Percentiles rank a stretch among this genome's conserved stretches.
Evolutionary conservation across 2,329 filamentous ascomycete genomes (phyloP).

Genomic region (Monilinia aucupariae): DNA sequence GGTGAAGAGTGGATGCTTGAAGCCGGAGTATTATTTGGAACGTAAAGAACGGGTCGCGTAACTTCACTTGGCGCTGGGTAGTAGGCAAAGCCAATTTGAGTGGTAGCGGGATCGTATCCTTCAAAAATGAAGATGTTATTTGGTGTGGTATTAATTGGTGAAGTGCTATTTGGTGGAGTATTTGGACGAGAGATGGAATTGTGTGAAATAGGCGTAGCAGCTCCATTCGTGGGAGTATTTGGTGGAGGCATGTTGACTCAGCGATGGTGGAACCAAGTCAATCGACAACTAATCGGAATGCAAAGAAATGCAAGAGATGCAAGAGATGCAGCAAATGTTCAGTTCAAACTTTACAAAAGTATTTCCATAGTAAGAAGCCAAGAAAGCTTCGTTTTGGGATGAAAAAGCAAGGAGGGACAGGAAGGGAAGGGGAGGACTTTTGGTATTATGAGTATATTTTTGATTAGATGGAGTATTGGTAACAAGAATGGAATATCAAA

Average conservation of each 20-base stretch:
- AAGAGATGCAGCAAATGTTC: too few relatives aligned
- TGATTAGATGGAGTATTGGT: background rate
- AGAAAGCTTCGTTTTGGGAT: background rate
- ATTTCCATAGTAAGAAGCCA: background rate
- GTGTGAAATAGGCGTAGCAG: conserved; percentile 4
- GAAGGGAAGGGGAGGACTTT: too few relatives aligned
- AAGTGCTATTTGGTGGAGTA: background rate
- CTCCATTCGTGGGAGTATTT: conserved; percentile 17
- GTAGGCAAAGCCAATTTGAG: conserved; percentile 12
- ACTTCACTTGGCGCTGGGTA: background rate
- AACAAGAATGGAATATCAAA: background rate
- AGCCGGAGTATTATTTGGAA: conserved; percentile 11
- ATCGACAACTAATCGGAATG: background rate
- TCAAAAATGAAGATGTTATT: conserved; percentile 8
- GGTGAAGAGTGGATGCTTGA: conserved; percentile 11
- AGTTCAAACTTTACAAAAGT: background rate
- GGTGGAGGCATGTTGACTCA: conserved; percentile 21
- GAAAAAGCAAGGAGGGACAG: too few relatives aligned
- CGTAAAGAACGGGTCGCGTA: background rate
- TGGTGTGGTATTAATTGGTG: background rate
- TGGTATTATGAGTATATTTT: too few relatives aligned
- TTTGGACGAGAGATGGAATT: conserved; percentile 10
- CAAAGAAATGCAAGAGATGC: background rate
- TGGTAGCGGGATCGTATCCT: conserved; percentile 12
- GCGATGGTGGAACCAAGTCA: background rate